These are phyloP conservation scores for Fraxinus excelsior DNA, from an alignment of 257 asterid genomes.

Conservation along the genomic window DNA sequence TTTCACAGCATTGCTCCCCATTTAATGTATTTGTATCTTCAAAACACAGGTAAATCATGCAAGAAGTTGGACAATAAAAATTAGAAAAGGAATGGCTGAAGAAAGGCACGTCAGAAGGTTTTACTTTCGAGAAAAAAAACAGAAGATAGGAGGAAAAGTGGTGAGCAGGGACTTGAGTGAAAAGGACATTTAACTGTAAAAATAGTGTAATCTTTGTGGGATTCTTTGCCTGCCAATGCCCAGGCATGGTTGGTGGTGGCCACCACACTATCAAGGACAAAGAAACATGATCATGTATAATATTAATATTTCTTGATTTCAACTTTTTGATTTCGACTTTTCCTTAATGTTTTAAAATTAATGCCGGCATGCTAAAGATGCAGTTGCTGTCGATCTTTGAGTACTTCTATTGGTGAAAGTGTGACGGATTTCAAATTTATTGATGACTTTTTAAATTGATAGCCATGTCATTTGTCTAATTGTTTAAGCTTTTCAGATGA, in stretches of 20 bases:
- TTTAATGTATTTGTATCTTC: slow-evolving; percentile 19
- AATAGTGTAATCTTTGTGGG: slow-evolving; percentile 62
- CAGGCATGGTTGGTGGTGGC: slow-evolving; percentile 39
- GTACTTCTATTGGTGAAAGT: neutral
- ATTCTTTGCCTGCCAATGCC: slow-evolving; percentile 64
- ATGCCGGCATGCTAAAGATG: neutral
- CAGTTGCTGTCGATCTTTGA: neutral
- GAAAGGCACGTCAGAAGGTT: slow-evolving; percentile 39
- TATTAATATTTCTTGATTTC: neutral
- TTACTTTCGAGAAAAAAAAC: slow-evolving; percentile 27
- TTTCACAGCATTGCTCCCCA: slow-evolving; percentile 9
- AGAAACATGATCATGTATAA: slow-evolving; percentile 16
- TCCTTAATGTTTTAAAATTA: neutral
- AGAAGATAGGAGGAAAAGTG: slow-evolving; percentile 32
- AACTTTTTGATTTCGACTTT: neutral
- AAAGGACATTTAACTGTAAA: slow-evolving; percentile 36
- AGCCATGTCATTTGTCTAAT: neutral
- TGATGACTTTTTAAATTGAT: too few relatives aligned
- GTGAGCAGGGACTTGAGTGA: slow-evolving; percentile 33
- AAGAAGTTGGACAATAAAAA: slow-evolving; percentile 22
- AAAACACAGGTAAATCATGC: slow-evolving; percentile 44
- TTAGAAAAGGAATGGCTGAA: slow-evolving; percentile 16
- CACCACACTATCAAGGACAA: slow-evolving; percentile 45
- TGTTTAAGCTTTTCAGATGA: neutral
- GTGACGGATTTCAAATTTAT: neutral